phyloP scores from a whole-genome alignment of 2,329 filamentous ascomycete species.

The Fusarium chaquense region DNA sequence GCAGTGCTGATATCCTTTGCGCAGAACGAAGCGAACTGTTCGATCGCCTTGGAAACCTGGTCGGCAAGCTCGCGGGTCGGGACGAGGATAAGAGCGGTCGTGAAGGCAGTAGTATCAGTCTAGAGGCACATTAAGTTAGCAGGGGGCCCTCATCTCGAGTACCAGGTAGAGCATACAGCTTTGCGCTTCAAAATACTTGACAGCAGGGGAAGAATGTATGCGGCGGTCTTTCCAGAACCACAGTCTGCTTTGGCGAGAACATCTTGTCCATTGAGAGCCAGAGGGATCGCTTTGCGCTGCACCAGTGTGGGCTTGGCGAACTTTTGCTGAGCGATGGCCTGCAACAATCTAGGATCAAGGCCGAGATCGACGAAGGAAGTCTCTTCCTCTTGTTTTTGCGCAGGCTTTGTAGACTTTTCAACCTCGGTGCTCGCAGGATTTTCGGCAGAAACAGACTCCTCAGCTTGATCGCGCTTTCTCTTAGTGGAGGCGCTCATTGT shows the following conservation, averaged over 20 bases:
- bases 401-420: slow-evolving; percentile 45
- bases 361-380: slow-evolving; percentile 79
- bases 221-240: slow-evolving; percentile 97
- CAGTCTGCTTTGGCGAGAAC: slow-evolving; percentile 93
- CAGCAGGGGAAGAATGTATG: slow-evolving; percentile 90
- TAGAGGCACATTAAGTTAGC: slow-evolving; percentile 45
- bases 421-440: slow-evolving; percentile 46
- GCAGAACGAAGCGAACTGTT: slow-evolving; percentile 83
- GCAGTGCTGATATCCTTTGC: slow-evolving; percentile 83
- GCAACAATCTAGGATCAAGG: slow-evolving; percentile 86
- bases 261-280: slow-evolving; percentile 88
- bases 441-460: slow-evolving; percentile 58
- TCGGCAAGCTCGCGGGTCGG: slow-evolving; percentile 95
- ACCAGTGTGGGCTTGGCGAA: slow-evolving; percentile 90
- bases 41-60: slow-evolving; percentile 85
- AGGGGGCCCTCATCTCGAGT: neutral
- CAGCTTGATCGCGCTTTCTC: slow-evolving; percentile 69
- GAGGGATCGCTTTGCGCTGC: slow-evolving; percentile 86
- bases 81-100: slow-evolving; percentile 87
- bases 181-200: slow-evolving; percentile 86
- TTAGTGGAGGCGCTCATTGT: slow-evolving; percentile 57
- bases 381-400: slow-evolving; percentile 48
- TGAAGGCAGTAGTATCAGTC: slow-evolving; percentile 65
- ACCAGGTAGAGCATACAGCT: slow-evolving; percentile 58
- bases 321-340: slow-evolving; percentile 85